Conservation (phyloP, 192 early-diverging fungal species). For the Kickxella alabastrina region DNA sequence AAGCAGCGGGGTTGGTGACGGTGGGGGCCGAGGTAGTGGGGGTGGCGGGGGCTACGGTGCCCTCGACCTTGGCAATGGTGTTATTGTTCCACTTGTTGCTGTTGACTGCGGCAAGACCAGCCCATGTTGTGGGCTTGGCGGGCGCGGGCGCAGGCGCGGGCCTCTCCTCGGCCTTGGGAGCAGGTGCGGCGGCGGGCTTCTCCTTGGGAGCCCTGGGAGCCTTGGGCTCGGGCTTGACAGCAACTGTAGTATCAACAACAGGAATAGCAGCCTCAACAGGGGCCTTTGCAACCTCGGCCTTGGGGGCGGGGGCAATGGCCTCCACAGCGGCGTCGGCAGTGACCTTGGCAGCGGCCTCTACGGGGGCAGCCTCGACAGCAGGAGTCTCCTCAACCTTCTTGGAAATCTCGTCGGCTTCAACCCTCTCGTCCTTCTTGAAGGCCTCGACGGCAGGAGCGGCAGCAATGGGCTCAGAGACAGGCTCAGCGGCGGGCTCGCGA, state of each 20-base stretch:
- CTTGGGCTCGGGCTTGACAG: constrained; percentile 34
- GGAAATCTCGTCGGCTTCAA: constrained; percentile 24
- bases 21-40: constrained; percentile 27
- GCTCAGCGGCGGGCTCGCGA: constrained; percentile 24
- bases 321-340: constrained; percentile 14
- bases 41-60: constrained; percentile 52
- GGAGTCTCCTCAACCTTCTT: constrained; percentile 16
- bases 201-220: constrained; percentile 32
- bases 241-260: constrained; percentile 7
- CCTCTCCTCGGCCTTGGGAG: constrained; percentile 11
- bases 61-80: constrained; percentile 52
- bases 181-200: constrained; percentile 29
- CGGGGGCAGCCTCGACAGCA: constrained; percentile 15
- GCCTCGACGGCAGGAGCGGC: constrained; percentile 13
- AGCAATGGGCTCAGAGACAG: constrained; percentile 8
- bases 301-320: constrained; percentile 17
- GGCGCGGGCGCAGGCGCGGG: constrained; percentile 14
- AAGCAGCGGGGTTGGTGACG: constrained; percentile 8
- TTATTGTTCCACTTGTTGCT: constrained; percentile 54
- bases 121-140: constrained; percentile 73
- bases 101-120: constrained; percentile 63
- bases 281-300: constrained; percentile 6
- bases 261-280: constrained; percentile 15
- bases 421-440: constrained; percentile 40
- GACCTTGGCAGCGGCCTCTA: constrained; percentile 13